A percentile compares a stretch with the other conserved stretches of the same genome.
Evolutionary conservation across 805 yeast species (phyloP).

Genomic region (Blastobotrys robertii): DNA sequence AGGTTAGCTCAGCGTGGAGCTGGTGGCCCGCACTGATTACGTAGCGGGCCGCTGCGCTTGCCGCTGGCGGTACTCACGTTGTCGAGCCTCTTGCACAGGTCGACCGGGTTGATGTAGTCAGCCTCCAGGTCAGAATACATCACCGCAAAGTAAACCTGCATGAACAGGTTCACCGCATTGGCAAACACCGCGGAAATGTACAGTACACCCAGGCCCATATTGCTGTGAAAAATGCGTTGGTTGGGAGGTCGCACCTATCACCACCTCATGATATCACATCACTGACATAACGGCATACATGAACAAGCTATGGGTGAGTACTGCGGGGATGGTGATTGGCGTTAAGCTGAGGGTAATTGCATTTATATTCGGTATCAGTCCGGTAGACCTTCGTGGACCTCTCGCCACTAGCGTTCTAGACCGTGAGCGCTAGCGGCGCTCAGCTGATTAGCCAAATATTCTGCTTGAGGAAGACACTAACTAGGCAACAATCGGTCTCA

Average conservation of each 20-base stretch:
- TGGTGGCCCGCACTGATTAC: neutral
- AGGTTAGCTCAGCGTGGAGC: neutral
- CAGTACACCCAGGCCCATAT: slow-evolving; percentile 13
- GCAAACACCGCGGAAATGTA: slow-evolving; percentile 50
- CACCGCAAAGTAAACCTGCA: slow-evolving; percentile 87
- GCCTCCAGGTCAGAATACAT: slow-evolving; percentile 77
- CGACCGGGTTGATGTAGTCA: slow-evolving; percentile 94
- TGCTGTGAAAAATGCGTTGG: neutral
- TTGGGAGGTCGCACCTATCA: neutral
- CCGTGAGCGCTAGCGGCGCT: too few relatives aligned
- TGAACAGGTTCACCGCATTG: slow-evolving; percentile 75
- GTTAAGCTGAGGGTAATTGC: neutral
- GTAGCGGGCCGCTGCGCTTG: too few relatives aligned
- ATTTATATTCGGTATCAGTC: too few relatives aligned
- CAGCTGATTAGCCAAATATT: too few relatives aligned
- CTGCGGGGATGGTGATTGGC: neutral
- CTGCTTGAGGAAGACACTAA: neutral
- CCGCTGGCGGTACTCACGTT: slow-evolving; percentile 21
- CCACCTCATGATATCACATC: too few relatives aligned
- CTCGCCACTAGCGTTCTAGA: too few relatives aligned
- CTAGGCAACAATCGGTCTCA: neutral
- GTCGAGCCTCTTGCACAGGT: slow-evolving; percentile 86
- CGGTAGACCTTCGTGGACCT: too few relatives aligned
- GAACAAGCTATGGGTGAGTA: neutral
- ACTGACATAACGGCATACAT: too few relatives aligned